These are phyloP conservation scores for Diaporthe sp. DNA, from an alignment of 2,329 filamentous ascomycete species.

Conservation along the genomic window DNA sequence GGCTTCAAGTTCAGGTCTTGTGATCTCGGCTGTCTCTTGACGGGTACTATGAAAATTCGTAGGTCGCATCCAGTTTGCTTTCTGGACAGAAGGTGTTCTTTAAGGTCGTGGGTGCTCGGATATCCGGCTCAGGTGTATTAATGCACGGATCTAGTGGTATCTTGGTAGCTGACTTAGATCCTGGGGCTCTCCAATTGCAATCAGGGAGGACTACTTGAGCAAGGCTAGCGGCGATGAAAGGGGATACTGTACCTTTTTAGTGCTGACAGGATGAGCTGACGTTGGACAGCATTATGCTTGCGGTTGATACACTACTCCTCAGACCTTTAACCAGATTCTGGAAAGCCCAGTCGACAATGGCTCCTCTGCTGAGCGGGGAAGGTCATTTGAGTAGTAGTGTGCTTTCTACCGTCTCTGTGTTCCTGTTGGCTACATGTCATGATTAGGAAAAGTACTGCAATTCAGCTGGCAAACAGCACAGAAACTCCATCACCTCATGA, in stretches of 20 bases:
- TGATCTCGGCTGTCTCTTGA: too few species aligned
- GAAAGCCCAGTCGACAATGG: too few species aligned
- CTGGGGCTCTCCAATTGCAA: not conserved
- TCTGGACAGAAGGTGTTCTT: too few species aligned
- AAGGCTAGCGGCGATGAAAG: not conserved
- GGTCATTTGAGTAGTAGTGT: not conserved
- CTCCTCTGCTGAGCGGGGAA: not conserved
- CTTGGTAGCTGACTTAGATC: not conserved
- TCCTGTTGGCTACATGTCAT: not conserved
- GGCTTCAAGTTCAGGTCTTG: too few species aligned
- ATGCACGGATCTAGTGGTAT: too few species aligned
- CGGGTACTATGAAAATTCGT: rapidly evolving
- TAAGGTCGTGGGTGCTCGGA: not conserved
- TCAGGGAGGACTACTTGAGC: not conserved
- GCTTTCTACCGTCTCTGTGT: too few species aligned
- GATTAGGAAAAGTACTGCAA: not conserved
- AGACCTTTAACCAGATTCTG: not conserved
- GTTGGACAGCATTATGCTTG: not conserved
- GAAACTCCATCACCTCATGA: too few species aligned
- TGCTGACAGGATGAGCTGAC: slow-evolving; percentile 9
- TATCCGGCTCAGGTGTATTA: not conserved
- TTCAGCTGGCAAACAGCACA: not conserved
- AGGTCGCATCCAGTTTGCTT: rapidly evolving
- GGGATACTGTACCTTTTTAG: not conserved
- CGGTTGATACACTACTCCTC: not conserved